Base-by-base conservation (phyloP, 352 stramenopile species). In the Peronospora farinosa region DNA sequence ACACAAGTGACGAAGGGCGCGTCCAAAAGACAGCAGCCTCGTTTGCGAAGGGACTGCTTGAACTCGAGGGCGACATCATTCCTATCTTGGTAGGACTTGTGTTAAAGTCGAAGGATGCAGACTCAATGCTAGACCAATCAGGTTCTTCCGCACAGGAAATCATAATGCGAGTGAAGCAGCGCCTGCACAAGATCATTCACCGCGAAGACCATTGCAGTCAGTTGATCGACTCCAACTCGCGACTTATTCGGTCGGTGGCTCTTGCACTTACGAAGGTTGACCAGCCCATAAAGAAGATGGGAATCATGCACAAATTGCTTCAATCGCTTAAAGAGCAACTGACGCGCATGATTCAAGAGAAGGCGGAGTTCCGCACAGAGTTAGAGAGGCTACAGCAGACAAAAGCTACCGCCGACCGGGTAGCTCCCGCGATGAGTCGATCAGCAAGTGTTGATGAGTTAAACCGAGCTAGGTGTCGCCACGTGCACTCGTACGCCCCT, bases 21-120 rank as follows among this genome's bases (percentile, higher is more conserved):
- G 97, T 99, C 8, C 98, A 99, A 82, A 99, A 99, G 63, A 99
- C 97, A 8, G 97, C 97, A 0, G 97, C 97, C 12, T 97, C 96
- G 5, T 99, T 99, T 72, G 94, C 96, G 10, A 99, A 99, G 67
- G 84, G 97, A 12, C 67, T 99, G 57, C 65, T 99, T 27, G 96
- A 99, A 66, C 78, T 99, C 3, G 97, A 99, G 61, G 96, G 97
- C 23, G 95, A 99, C 43, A 88, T 99, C 44, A 98, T 98, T 36
- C 97, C 97, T 11, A 99, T 99, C 66, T 73, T 99, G 9, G 96
- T 98, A 4, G 96, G 88, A 0, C 74, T 97, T 25, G 84, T 95
- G 42, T 57, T 92, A 17, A 95, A 95, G 60, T 92, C 84, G 3
- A 92, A 95, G 43, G 81, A 92, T 32, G 84, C 81, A 5, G 84